Percentiles rank a stretch among this genome's conserved stretches.
These are phyloP conservation scores for Arthrobotrys entomopaga DNA, from an alignment of 2,329 filamentous ascomycete species.

Conservation along the genomic window DNA sequence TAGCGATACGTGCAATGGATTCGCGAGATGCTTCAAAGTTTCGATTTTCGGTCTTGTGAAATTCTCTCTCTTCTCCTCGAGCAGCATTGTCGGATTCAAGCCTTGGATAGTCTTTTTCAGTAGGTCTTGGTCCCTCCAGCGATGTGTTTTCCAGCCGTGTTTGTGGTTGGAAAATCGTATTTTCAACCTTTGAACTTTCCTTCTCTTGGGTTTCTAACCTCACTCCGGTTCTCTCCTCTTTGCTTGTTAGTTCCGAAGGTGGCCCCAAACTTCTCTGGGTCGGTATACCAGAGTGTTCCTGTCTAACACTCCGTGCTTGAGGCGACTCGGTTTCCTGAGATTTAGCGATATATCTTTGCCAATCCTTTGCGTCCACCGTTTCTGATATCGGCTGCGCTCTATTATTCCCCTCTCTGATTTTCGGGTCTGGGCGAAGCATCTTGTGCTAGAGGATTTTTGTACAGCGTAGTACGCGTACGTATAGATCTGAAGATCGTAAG, in stretches of 20 bases:
- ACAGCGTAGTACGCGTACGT: no score
- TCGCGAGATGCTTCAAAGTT: no score
- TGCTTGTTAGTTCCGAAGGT: not conserved
- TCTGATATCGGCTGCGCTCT: not conserved
- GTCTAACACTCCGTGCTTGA: not conserved
- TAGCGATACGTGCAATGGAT: no score
- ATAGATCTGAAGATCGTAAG: no score
- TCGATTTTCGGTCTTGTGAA: no score
- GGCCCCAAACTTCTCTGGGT: not conserved
- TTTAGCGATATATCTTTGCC: not conserved
- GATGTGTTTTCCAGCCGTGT: not conserved
- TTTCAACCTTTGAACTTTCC: not conserved
- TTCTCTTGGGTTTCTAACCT: not conserved
- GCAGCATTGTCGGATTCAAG: no score
- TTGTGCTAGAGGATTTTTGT: no score
- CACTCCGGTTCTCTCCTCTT: no score
- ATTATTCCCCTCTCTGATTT: not conserved
- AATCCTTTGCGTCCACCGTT: slow-evolving; percentile 1
- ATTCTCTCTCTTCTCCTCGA: no score
- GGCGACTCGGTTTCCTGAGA: not conserved
- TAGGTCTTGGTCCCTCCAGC: no score
- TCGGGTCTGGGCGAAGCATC: no score
- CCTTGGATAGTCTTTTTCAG: no score
- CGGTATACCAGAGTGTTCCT: not conserved
- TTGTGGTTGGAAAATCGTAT: not conserved